A percentile compares a stretch with the other conserved stretches of the same genome.
These are phyloP conservation scores for Circinella minor DNA, from an alignment of 371 early-diverging fungal genomes.

Conservation along the genomic window DNA sequence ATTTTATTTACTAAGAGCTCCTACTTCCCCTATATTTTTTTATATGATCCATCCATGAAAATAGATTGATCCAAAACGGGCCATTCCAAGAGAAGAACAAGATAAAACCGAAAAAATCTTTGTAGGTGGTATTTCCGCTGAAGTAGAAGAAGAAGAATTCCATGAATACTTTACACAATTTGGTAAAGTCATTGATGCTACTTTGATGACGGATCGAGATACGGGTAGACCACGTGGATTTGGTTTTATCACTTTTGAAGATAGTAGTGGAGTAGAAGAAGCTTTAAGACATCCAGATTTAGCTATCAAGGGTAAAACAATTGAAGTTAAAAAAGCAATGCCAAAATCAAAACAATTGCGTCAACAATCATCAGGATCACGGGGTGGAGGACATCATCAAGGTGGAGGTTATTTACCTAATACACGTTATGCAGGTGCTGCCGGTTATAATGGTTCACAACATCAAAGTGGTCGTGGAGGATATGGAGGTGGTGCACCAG, in stretches of 20 bases:
- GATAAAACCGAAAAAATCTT: conserved; percentile 89
- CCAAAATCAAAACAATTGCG: conserved; percentile 57
- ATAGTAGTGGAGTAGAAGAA: conserved; percentile 67
- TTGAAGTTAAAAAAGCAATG: conserved; percentile 73
- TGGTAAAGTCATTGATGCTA: conserved; percentile 79
- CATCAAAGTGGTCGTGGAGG: neutral
- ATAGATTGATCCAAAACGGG: conserved; percentile 90
- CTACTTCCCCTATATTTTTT: neutral
- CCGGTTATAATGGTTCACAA: conserved; percentile 29
- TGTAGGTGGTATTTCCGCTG: conserved; percentile 86
- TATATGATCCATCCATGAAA: neutral
- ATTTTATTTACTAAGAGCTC: too few relatives aligned
- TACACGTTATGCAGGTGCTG: conserved; percentile 51
- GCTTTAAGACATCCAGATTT: conserved; percentile 56
- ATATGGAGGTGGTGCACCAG: conserved; percentile 21
- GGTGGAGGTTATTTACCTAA: conserved; percentile 42
- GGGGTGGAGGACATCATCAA: neutral
- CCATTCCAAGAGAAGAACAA: conserved; percentile 80
- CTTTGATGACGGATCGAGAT: conserved; percentile 77
- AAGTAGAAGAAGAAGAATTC: conserved; percentile 84
- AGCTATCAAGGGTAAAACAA: conserved; percentile 57
- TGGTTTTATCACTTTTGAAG: conserved; percentile 82
- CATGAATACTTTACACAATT: conserved; percentile 75
- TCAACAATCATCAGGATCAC: conserved; percentile 4
- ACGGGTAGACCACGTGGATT: conserved; percentile 83